These are phyloP conservation scores for Plasmopara muralis DNA, from an alignment of 352 stramenopile species.

Conservation along the genomic window DNA sequence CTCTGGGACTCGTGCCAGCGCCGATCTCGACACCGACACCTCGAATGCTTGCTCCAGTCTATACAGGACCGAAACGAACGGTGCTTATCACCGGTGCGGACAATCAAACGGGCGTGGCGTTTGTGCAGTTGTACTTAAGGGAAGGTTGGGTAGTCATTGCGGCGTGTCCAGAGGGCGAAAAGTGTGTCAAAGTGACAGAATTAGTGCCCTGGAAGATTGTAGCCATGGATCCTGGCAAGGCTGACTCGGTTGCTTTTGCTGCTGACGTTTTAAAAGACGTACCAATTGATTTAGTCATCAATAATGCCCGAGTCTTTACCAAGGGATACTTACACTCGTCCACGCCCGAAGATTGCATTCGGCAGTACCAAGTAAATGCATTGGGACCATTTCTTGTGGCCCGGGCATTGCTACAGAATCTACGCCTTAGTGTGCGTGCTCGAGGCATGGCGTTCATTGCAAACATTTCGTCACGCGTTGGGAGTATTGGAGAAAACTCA, in stretches of 20 bases:
- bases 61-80: conserved; percentile 26
- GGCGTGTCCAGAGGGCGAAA: conserved; percentile 16
- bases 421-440: conserved; percentile 31
- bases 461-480: conserved; percentile 49
- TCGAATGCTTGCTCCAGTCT: conserved; percentile 5
- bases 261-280: conserved; percentile 32
- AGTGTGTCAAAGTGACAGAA: conserved; percentile 10
- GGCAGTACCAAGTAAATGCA: conserved; percentile 61
- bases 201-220: conserved; percentile 41
- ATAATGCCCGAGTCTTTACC: conserved; percentile 53
- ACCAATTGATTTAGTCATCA: conserved; percentile 64
- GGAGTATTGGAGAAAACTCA: conserved; percentile 36
- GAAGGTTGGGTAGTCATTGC: conserved; percentile 45
- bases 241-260: conserved; percentile 38
- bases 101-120: conserved; percentile 36
- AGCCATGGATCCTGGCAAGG: conserved; percentile 36
- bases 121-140: conserved; percentile 36
- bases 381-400: conserved; percentile 59
- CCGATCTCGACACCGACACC: not conserved
- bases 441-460: conserved; percentile 41
- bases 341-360: conserved; percentile 41
- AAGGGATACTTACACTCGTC: conserved; percentile 29
- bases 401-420: conserved; percentile 44
- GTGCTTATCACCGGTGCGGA: conserved; percentile 42
- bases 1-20: conserved; percentile 12